phyloP scores from a whole-genome alignment of 169 alveolate species.

The Ichthyophthirius multifiliis region DNA sequence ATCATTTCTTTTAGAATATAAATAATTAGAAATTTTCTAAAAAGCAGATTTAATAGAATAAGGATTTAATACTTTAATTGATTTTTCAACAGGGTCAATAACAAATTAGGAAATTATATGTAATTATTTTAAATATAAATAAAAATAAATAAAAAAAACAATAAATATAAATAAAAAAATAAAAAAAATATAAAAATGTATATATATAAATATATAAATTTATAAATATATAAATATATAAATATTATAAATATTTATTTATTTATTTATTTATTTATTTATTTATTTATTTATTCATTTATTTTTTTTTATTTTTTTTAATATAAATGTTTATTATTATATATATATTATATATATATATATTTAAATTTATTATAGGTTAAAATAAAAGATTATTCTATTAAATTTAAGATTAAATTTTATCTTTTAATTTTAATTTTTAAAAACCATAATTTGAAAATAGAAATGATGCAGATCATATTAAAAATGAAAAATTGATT shows the following conservation, averaged over 20 bases:
- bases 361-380: too few relatives aligned
- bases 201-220: too few relatives aligned
- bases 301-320: neutral
- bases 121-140: neutral
- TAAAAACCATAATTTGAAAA: neutral
- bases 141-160: too few relatives aligned
- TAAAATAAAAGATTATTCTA: neutral
- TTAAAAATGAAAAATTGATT: neutral
- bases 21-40: neutral
- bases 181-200: too few relatives aligned
- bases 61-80: neutral
- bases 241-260: too few relatives aligned
- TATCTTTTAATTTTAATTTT: neutral
- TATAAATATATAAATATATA: too few relatives aligned
- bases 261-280: too few relatives aligned
- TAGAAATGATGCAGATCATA: neutral
- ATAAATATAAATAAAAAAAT: too few relatives aligned
- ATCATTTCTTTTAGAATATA: neutral
- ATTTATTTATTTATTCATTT: too few relatives aligned
- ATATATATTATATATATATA: too few relatives aligned
- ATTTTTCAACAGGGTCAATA: neutral
- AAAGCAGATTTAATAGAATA: neutral
- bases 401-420: neutral
- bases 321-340: too few relatives aligned
- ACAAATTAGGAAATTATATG: neutral